Percentiles rank a stretch among this genome's conserved stretches.
Conservation (phyloP, 2,329 filamentous ascomycete genomes). For the Colletotrichum spaethianum region DNA sequence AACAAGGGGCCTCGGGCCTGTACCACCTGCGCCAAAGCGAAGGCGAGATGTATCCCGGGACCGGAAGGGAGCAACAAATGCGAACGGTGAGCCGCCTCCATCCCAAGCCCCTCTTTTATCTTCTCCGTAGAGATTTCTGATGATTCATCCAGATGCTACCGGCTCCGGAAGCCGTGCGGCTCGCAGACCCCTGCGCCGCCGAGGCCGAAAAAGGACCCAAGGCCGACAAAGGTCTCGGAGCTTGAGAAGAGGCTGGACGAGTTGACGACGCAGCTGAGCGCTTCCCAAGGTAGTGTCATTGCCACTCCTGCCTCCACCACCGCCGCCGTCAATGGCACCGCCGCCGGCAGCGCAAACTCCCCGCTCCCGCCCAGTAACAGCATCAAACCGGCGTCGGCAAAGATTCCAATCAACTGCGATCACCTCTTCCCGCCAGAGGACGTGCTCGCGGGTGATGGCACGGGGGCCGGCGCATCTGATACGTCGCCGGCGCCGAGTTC, state of each 20-base stretch:
- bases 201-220: constrained; percentile 61
- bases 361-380: constrained; percentile 28
- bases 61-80: constrained; percentile 58
- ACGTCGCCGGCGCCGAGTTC: constrained; percentile 40
- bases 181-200: constrained; percentile 64
- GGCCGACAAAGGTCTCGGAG: constrained; percentile 64
- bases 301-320: not conserved
- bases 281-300: constrained; percentile 32
- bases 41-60: constrained; percentile 63
- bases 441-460: not conserved
- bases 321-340: constrained; percentile 28
- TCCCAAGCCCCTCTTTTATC: not conserved
- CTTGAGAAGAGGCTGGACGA: constrained; percentile 65
- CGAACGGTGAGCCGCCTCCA: constrained; percentile 58
- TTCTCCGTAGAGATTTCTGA: not conserved
- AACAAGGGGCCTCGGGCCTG: constrained; percentile 64
- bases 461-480: not conserved
- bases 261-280: constrained; percentile 61
- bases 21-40: constrained; percentile 66
- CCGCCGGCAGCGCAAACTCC: constrained; percentile 17
- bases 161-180: constrained; percentile 62
- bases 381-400: constrained; percentile 25
- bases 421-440: constrained; percentile 54
- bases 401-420: constrained; percentile 46
- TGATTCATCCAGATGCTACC: constrained; percentile 57